Evolutionary conservation across 2,329 filamentous ascomycete genomes (phyloP).

Genomic region (Hymenoscyphus fraxineus): DNA sequence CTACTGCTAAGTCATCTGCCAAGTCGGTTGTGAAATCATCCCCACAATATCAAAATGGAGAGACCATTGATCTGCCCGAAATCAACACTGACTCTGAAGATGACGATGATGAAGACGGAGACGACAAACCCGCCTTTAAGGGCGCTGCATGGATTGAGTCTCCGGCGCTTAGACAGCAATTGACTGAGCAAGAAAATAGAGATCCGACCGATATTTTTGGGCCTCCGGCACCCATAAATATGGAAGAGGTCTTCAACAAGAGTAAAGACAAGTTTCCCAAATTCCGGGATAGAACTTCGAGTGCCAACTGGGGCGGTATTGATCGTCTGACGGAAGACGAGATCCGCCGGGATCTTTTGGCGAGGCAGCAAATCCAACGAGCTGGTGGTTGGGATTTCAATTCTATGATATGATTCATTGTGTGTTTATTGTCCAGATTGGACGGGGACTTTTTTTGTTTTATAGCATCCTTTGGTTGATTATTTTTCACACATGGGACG

Average conservation of each 20-base stretch:
- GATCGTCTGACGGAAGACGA: conserved; percentile 86
- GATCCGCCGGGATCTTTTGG: conserved; percentile 73
- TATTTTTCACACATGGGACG: not conserved
- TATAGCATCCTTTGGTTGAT: not conserved
- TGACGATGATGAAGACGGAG: conserved; percentile 63
- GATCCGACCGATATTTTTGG: conserved; percentile 87
- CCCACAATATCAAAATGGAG: conserved; percentile 82
- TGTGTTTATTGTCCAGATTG: not conserved
- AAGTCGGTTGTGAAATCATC: conserved; percentile 65
- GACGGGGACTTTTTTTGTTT: not conserved
- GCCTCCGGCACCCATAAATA: conserved; percentile 78
- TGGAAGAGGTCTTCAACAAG: conserved; percentile 95
- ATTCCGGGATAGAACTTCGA: conserved; percentile 87
- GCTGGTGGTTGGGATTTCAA: conserved; percentile 81
- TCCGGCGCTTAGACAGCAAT: conserved; percentile 70
- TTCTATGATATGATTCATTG: conserved; percentile 29
- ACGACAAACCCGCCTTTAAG: conserved; percentile 49
- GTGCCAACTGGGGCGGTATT: conserved; percentile 85
- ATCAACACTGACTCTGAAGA: conserved; percentile 95
- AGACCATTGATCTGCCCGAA: conserved; percentile 87
- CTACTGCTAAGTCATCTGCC: conserved; percentile 36
- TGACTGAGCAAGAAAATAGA: conserved; percentile 78
- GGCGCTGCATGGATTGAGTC: conserved; percentile 86
- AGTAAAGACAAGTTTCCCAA: conserved; percentile 81
- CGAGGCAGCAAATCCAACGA: conserved; percentile 71